Percentiles rank a stretch among this genome's conserved stretches.
Conservation (phyloP, 2,329 filamentous ascomycete species). For the Fusarium acutatum region DNA sequence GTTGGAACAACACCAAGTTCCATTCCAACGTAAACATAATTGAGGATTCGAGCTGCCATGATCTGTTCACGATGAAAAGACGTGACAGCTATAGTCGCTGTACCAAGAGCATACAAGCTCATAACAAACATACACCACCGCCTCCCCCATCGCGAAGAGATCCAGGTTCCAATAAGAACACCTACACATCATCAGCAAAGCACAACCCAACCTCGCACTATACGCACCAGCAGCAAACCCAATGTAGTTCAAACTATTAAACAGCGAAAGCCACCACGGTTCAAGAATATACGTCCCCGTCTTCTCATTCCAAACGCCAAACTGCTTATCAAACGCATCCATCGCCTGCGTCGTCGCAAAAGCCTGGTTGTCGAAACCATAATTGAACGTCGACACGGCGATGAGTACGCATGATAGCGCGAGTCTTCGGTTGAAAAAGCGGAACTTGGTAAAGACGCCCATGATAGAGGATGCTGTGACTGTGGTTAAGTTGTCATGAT, state of each 20-base stretch:
- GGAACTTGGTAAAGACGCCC: constrained; percentile 33
- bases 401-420: constrained; percentile 39
- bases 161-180: constrained; percentile 33
- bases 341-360: constrained; percentile 50
- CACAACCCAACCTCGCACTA: fast-evolving
- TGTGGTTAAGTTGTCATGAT: not conserved
- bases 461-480: not conserved
- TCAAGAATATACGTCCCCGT: constrained; percentile 40
- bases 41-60: constrained; percentile 35
- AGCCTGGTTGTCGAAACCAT: constrained; percentile 52
- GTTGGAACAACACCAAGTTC: constrained; percentile 44
- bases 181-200: constrained; percentile 7
- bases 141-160: constrained; percentile 38
- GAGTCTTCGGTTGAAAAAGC: constrained; percentile 37
- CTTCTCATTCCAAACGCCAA: constrained; percentile 42
- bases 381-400: constrained; percentile 50
- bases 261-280: constrained; percentile 46
- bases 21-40: constrained; percentile 39
- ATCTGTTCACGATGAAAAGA: constrained; percentile 30
- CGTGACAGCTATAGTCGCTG: constrained; percentile 32
- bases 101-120: constrained; percentile 45
- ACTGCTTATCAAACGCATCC: constrained; percentile 46
- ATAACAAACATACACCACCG: constrained; percentile 47
- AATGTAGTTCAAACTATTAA: constrained; percentile 49
- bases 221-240: constrained; percentile 45